Evolutionary conservation across 2,329 filamentous ascomycete species (phyloP).

Genomic region (Cercospora sojina): DNA sequence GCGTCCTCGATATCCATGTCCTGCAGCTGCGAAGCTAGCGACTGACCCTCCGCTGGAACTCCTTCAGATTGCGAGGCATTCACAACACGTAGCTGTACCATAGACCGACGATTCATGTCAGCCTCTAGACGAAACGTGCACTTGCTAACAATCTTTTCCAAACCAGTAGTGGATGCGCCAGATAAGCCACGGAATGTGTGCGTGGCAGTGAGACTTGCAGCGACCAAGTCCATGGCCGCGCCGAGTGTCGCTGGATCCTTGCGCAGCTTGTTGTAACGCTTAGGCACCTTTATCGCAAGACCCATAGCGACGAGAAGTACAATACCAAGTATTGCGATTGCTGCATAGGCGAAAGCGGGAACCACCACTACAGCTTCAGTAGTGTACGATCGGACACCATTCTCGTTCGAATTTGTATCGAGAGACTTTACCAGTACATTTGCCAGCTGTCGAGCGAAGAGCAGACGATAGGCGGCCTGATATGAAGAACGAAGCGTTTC

Average conservation of each 20-base stretch:
- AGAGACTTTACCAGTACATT: conserved; percentile 33
- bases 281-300: conserved; percentile 25
- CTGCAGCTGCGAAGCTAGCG: no score
- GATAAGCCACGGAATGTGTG: no score
- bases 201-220: background rate
- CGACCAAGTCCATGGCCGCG: conserved; percentile 38
- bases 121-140: no score
- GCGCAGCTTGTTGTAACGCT: conserved; percentile 5
- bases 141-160: no score
- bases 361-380: conserved; percentile 42
- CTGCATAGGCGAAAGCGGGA: conserved; percentile 41
- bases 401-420: conserved; percentile 6
- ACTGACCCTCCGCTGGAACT: no score
- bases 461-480: conserved; percentile 44
- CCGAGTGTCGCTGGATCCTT: conserved; percentile 41
- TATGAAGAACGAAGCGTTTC: conserved; percentile 38
- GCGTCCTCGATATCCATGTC: background rate
- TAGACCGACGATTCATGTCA: no score
- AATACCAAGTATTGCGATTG: conserved; percentile 38
- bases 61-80: no score
- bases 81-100: no score
- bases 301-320: conserved; percentile 30
- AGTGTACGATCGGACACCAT: conserved; percentile 26
- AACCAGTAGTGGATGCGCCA: no score
- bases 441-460: conserved; percentile 43